A percentile compares a stretch with the other conserved stretches of the same genome.
These are phyloP conservation scores for Rhododendron ferrugineum DNA, from an alignment of 148 eudicot species.

Conservation along the genomic window DNA sequence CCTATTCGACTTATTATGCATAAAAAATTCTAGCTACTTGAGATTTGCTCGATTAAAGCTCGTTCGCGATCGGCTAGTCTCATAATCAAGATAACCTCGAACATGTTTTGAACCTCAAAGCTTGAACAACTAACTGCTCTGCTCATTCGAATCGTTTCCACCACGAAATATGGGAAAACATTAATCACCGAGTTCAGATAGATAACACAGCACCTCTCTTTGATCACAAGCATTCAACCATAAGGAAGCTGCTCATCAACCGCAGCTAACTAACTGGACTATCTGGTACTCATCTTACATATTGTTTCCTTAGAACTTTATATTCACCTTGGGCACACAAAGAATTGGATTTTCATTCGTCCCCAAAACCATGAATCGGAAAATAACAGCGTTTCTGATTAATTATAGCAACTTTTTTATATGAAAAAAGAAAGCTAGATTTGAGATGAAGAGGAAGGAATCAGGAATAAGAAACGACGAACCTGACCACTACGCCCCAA, in stretches of 20 bases:
- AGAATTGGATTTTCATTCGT: not conserved
- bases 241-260: not conserved
- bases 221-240: not conserved
- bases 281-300: not conserved
- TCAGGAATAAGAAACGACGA: not conserved
- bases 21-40: too few relatives aligned
- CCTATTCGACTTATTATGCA: too few relatives aligned
- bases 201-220: not conserved
- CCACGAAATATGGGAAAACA: too few relatives aligned
- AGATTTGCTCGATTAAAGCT: too few relatives aligned
- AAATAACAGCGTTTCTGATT: not conserved
- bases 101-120: too few relatives aligned
- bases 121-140: not conserved
- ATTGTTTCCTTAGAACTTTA: not conserved
- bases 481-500: conserved; percentile 70
- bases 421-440: not conserved
- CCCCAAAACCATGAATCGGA: not conserved
- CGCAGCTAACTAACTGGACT: not conserved
- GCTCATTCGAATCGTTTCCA: too few relatives aligned
- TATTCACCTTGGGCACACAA: not conserved
- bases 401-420: not conserved
- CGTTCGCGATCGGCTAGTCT: too few relatives aligned
- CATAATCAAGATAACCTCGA: too few relatives aligned
- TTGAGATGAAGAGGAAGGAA: not conserved
- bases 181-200: not conserved